These are phyloP conservation scores for Ogataea pilisensis DNA, from an alignment of 805 yeast genomes.

Conservation along the genomic window DNA sequence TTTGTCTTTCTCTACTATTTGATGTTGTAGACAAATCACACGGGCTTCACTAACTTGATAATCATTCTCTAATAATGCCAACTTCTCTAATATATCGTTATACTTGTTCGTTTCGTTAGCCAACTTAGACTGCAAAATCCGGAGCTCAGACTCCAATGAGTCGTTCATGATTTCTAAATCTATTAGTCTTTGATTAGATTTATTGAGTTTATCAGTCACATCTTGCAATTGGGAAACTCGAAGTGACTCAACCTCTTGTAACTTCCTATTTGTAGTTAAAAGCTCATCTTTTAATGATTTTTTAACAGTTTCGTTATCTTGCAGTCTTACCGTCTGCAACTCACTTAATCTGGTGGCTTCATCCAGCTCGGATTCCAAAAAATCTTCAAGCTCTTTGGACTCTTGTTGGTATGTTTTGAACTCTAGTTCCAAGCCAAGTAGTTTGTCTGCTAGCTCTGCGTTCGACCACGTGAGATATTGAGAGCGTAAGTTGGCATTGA, in stretches of 20 bases:
- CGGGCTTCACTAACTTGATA: background rate
- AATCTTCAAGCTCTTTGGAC: constrained; percentile 23
- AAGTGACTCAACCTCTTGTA: constrained; percentile 3
- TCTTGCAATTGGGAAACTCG: background rate
- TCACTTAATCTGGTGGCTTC: constrained; percentile 4
- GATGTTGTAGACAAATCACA: background rate
- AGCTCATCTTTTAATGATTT: constrained; percentile 4
- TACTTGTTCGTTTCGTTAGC: constrained; percentile 11
- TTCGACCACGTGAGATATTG: constrained; percentile 7
- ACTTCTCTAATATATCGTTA: constrained; percentile 19
- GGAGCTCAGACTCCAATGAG: constrained; percentile 17
- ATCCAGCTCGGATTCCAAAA: constrained; percentile 21
- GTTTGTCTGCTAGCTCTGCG: constrained; percentile 11
- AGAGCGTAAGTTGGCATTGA: background rate
- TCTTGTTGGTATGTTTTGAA: constrained; percentile 18
- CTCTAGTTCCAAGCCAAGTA: constrained; percentile 20
- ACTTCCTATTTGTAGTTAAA: constrained; percentile 6
- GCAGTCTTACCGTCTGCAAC: background rate
- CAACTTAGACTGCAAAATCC: constrained; percentile 12
- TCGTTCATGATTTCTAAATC: constrained; percentile 25
- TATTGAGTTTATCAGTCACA: constrained; percentile 5
- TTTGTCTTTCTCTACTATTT: constrained; percentile 4
- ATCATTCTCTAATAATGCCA: constrained; percentile 25
- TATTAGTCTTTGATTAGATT: constrained; percentile 13
- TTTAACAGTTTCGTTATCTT: background rate